Conservation (phyloP, 2,329 filamentous ascomycete genomes). For the Pyrenochaeta sp. region DNA sequence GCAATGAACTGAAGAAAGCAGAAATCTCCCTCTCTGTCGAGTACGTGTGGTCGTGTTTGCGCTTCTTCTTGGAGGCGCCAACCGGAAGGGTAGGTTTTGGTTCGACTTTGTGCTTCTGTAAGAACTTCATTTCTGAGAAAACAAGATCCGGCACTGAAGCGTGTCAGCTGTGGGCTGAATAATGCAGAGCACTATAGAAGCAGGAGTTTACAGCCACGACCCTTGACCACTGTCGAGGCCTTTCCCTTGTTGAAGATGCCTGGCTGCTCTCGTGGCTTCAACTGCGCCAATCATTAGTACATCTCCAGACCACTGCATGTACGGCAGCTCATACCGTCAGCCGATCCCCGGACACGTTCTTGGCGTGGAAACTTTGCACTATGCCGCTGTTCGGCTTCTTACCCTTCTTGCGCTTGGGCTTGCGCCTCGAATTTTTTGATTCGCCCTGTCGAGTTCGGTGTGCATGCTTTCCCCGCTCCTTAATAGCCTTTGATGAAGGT, state of each 20-base stretch:
- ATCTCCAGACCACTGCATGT: conserved; percentile 11
- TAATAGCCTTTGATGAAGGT: conserved; percentile 38
- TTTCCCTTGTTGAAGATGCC: conserved; percentile 61
- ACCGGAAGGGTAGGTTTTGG: conserved; percentile 33
- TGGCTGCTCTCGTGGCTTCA: conserved; percentile 52
- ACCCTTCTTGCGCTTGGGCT: conserved; percentile 47
- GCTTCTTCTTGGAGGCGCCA: conserved; percentile 37
- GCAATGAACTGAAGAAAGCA: conserved; percentile 53
- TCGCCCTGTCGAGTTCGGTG: conserved; percentile 27
- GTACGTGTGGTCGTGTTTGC: conserved; percentile 40
- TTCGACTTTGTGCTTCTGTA: conserved; percentile 49
- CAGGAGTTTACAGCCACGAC: conserved; percentile 51
- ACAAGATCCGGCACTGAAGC: conserved; percentile 59
- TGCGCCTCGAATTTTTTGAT: conserved; percentile 46
- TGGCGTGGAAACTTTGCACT: conserved; percentile 55
- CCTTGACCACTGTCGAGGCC: conserved; percentile 55
- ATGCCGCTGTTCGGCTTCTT: conserved; percentile 48
- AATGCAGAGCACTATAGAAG: conserved; percentile 14
- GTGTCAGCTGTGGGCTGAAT: conserved; percentile 26
- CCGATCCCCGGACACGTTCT: conserved; percentile 55
- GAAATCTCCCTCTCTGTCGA: conserved; percentile 55
- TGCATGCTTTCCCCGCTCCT: conserved; percentile 34
- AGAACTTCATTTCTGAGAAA: conserved; percentile 61
- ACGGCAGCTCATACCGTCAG: conserved; percentile 53
- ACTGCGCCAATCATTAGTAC: conserved; percentile 48